Conservation (phyloP, 2,329 filamentous ascomycete species). For the Neofusicoccum sp. region DNA sequence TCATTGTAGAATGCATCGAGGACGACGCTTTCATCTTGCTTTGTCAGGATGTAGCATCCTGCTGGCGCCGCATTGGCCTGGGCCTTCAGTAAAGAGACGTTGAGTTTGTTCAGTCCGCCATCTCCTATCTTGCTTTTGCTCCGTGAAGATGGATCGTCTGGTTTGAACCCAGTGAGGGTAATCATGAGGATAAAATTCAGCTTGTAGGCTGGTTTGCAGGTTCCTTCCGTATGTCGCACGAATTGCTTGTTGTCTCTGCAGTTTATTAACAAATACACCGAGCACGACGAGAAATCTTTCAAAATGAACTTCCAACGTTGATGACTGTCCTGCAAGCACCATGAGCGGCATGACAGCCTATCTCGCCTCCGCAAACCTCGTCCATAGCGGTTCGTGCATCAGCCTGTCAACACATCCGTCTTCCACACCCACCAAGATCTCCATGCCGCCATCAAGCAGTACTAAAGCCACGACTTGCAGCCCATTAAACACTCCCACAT, state of each 20-base stretch:
- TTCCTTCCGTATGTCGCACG: too few relatives aligned
- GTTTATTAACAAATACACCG: too few relatives aligned
- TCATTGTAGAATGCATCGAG: slow-evolving; percentile 54
- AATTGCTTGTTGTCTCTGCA: too few relatives aligned
- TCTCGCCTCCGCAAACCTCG: background rate
- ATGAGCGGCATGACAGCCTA: background rate
- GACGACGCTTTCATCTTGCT: slow-evolving; percentile 54
- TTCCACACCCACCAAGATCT: slow-evolving; percentile 2
- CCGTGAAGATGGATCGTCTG: too few relatives aligned
- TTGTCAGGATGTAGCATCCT: slow-evolving; percentile 53
- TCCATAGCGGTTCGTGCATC: slow-evolving; percentile 1
- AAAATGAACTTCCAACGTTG: too few relatives aligned
- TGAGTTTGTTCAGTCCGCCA: background rate
- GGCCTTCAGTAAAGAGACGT: slow-evolving; percentile 24
- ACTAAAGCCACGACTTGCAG: background rate
- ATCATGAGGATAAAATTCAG: too few relatives aligned
- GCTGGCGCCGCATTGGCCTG: slow-evolving; percentile 54
- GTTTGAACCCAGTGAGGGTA: too few relatives aligned
- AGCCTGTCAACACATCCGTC: background rate
- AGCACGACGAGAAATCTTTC: too few relatives aligned
- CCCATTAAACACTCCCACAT: background rate
- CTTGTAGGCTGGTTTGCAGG: too few relatives aligned
- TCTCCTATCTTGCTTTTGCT: too few relatives aligned
- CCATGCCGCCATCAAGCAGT: slow-evolving; percentile 1
- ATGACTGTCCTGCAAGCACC: too few relatives aligned